Conservation (phyloP, 2,329 filamentous ascomycete species). For the Trematosphaeria pertusa region DNA sequence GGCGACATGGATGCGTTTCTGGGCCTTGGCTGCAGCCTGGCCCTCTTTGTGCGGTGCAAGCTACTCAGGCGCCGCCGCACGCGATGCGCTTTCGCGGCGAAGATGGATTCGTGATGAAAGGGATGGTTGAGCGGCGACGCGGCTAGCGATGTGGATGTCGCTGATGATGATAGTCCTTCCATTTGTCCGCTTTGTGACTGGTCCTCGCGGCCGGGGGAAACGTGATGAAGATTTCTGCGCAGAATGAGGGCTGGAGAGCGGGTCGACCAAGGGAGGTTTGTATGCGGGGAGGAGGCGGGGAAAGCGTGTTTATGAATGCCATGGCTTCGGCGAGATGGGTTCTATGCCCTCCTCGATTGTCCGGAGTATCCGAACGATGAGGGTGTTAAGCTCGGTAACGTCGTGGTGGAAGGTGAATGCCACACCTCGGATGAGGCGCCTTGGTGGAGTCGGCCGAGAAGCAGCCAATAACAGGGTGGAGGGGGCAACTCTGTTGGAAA, state of each 20-base stretch:
- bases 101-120: constrained; percentile 21
- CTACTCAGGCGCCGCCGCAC: constrained; percentile 25
- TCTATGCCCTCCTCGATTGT: neutral
- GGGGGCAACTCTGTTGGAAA: too few relatives aligned
- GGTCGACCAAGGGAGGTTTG: constrained; percentile 14
- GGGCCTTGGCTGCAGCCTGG: constrained; percentile 46
- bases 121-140: constrained; percentile 28
- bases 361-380: constrained; percentile 22
- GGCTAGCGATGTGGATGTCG: constrained; percentile 24
- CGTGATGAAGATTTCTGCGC: constrained; percentile 47
- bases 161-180: constrained; percentile 40
- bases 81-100: constrained; percentile 26
- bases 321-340: constrained; percentile 27
- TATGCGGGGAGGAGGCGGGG: constrained; percentile 8
- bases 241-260: constrained; percentile 43
- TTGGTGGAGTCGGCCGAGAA: neutral
- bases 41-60: constrained; percentile 38
- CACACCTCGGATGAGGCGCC: constrained; percentile 1
- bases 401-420: constrained; percentile 18
- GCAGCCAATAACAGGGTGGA: neutral
- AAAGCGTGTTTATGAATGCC: constrained; percentile 22
- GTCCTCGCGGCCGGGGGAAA: constrained; percentile 33
- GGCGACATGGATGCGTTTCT: constrained; percentile 40
- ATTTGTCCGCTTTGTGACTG: constrained; percentile 47
- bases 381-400: constrained; percentile 39